Evolutionary conservation across 257 asterid species (phyloP).

Genomic region (Mitragyna speciosa): DNA sequence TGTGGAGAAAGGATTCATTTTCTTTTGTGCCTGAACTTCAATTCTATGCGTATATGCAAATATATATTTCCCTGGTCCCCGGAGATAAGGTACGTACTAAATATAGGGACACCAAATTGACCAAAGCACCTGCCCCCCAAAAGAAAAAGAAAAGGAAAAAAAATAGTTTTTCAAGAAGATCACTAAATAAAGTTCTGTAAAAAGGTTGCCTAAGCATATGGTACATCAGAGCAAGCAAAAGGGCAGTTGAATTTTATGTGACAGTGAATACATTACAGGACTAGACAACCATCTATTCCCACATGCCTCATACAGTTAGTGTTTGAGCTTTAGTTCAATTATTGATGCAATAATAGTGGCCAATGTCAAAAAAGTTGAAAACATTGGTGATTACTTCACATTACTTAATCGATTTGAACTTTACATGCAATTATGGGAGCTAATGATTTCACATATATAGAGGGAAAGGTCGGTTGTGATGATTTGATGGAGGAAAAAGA

Average conservation of each 20-base stretch:
- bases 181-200: conserved; percentile 23
- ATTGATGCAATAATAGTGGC: conserved; percentile 51
- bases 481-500: conserved; percentile 7
- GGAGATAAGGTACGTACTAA: conserved; percentile 14
- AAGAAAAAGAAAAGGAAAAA: neutral
- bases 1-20: neutral
- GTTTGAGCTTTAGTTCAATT: conserved; percentile 44
- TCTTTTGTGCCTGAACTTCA: neutral
- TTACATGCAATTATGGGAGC: conserved; percentile 18
- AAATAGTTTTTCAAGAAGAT: neutral
- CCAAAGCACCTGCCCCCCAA: conserved; percentile 22
- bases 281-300: conserved; percentile 28
- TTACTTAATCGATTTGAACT: neutral
- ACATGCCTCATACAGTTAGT: conserved; percentile 42
- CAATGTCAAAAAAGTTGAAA: conserved; percentile 39
- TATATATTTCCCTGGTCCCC: conserved; percentile 19
- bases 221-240: conserved; percentile 22
- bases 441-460: neutral
- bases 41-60: neutral
- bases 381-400: conserved; percentile 13
- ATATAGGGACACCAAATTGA: conserved; percentile 17
- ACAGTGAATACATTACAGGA: conserved; percentile 12
- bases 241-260: conserved; percentile 29
- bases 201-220: conserved; percentile 21
- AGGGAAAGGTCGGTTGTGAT: conserved; percentile 1